phyloP scores from a whole-genome alignment of 2,329 filamentous ascomycete species.

The Aureobasidium sp. region DNA sequence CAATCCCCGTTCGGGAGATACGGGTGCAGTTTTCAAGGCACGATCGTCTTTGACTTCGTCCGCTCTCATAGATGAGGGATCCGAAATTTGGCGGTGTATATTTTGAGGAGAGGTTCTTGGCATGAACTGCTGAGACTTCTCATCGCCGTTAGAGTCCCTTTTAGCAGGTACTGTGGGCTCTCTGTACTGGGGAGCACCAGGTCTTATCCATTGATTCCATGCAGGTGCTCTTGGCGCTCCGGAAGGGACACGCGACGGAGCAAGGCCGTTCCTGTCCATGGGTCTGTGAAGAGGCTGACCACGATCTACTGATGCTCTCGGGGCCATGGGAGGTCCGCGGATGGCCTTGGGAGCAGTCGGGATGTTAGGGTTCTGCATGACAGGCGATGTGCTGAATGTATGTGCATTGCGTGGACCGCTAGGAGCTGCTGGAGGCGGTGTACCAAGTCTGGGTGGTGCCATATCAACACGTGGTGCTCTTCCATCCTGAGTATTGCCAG shows the following conservation, averaged over 20 bases:
- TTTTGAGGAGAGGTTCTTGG: neutral
- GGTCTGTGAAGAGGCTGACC: constrained; percentile 16
- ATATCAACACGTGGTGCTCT: neutral
- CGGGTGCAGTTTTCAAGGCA: constrained; percentile 1
- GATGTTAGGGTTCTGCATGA: constrained; percentile 23
- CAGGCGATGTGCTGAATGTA: constrained; percentile 28
- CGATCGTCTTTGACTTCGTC: neutral
- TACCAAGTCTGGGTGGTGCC: constrained; percentile 9
- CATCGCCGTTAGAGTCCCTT: constrained; percentile 35
- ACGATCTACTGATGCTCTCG: constrained; percentile 17
- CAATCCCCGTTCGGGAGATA: neutral
- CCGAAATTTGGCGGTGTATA: constrained; percentile 1
- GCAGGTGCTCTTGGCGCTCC: constrained; percentile 24
- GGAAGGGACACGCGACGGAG: constrained; percentile 18
- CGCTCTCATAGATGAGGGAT: neutral
- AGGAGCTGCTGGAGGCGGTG: constrained; percentile 14
- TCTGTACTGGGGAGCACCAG: constrained; percentile 27
- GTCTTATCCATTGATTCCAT: constrained; percentile 36
- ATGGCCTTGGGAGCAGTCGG: constrained; percentile 30
- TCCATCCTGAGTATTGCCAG: neutral
- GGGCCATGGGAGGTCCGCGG: constrained; percentile 22
- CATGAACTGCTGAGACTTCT: constrained; percentile 21
- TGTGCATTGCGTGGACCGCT: constrained; percentile 14
- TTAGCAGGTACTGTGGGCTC: constrained; percentile 32
- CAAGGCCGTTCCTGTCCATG: constrained; percentile 15